Base-by-base conservation (phyloP, 257 asterid species). In the Ligustrum vulgare region DNA sequence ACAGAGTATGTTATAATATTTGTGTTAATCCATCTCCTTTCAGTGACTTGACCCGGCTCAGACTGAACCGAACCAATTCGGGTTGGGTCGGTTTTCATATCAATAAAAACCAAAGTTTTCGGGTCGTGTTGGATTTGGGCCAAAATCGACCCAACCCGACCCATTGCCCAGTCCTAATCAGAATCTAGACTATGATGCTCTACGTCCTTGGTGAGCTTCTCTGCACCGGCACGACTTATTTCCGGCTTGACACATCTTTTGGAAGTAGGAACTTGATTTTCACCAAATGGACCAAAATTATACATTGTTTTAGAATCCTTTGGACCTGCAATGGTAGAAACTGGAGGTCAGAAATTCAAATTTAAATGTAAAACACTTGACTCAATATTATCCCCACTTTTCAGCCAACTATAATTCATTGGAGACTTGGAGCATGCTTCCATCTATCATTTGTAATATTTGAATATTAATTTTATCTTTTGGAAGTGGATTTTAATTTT, bases 341-440 rank as follows among this genome's bases (percentile, higher is more conserved):
- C 74, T 9, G 84, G 84, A 54, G 91, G 88, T 77, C 76, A 60
- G 2, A 89, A 84, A 84, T 86, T 88, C 73, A 83, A 78, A 72
- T 90, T 84, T 80, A 88, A 77, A 62, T 78, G 62, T 9, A 75
- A 39, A 43, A 73, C 75, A 36, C 72, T 32, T 36, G 78, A 81
- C 25, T 82, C 75, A 12, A 73, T 68, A 32, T 75, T 54, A 23
- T 11, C 72, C 75, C 51, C 75, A n/a, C 33, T 70, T 72, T 62
- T 80, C 79, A 62, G 51, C 71, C 72, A 37, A 54, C 28, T 69
- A 81, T 71, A 74, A 33, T 79, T 68, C 66, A 2, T 34, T 33
- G 16, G 72, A 74, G 58, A n/a, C n/a, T n/a, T n/a, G n/a, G n/a
- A n/a, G n/a, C n/a, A n/a, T n/a, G n/a, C 31, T 80, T n/a, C 70